These are phyloP conservation scores for Fraxinus greggii DNA, from an alignment of 305 asterid genomes.

Conservation along the genomic window DNA sequence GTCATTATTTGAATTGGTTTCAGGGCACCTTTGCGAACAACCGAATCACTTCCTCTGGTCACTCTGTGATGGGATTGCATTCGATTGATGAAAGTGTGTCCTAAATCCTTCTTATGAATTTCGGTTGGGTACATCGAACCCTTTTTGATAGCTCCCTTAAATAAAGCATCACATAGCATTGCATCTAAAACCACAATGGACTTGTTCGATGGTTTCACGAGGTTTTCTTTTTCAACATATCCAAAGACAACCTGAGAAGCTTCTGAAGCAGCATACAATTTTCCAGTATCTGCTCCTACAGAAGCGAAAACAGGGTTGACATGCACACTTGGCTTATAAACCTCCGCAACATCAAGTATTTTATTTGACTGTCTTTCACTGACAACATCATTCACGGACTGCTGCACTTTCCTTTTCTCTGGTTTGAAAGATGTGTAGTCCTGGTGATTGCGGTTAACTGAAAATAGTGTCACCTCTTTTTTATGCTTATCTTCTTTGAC, in stretches of 20 bases:
- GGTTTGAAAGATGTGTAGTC: constrained; percentile 79
- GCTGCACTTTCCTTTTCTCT: constrained; percentile 70
- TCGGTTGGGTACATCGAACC: constrained; percentile 84
- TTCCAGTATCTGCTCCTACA: constrained; percentile 65
- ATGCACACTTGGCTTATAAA: constrained; percentile 78
- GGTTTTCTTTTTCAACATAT: constrained; percentile 80
- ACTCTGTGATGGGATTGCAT: constrained; percentile 88
- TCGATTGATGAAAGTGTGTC: constrained; percentile 63
- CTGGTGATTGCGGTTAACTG: constrained; percentile 73
- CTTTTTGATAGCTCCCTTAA: constrained; percentile 87
- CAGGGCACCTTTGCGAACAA: constrained; percentile 77
- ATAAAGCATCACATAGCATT: constrained; percentile 81
- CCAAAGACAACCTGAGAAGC: constrained; percentile 73
- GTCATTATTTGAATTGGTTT: constrained; percentile 87
- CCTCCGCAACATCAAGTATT: constrained; percentile 64
- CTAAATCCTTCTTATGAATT: constrained; percentile 84
- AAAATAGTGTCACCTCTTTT: constrained; percentile 58
- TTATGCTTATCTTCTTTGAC: constrained; percentile 91
- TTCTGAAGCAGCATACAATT: constrained; percentile 68
- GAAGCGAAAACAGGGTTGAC: constrained; percentile 74
- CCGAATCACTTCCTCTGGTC: constrained; percentile 61
- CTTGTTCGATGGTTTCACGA: constrained; percentile 64
- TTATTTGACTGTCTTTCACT: constrained; percentile 49
- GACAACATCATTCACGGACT: constrained; percentile 38
- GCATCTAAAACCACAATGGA: constrained; percentile 72